Conservation (phyloP, 768 basidiomycete genomes). For the Trametes cinnabarina region DNA sequence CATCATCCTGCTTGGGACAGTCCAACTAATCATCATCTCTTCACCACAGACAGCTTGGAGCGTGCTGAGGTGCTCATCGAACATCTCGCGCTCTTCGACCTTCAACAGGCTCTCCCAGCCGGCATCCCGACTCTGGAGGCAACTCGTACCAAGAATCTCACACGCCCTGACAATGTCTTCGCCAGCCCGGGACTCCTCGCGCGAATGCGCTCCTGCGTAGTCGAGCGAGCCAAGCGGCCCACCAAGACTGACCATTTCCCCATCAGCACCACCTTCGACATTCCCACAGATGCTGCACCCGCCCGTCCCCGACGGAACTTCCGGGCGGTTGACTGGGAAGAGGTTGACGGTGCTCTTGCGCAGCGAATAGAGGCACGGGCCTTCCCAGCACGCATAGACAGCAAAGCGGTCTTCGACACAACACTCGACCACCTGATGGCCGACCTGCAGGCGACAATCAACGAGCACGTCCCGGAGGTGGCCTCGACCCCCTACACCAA, state of each 20-base stretch:
- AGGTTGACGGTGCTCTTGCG: slow-evolving; percentile 27
- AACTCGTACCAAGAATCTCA: slow-evolving; percentile 32
- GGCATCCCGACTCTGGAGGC: slow-evolving; percentile 37
- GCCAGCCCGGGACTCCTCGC: slow-evolving; percentile 19
- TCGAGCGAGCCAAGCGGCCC: slow-evolving; percentile 15
- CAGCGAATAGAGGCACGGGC: not conserved
- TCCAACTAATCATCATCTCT: slow-evolving; percentile 32
- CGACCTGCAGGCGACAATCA: slow-evolving; percentile 21
- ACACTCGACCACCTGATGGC: slow-evolving; percentile 5
- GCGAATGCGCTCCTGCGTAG: slow-evolving; percentile 30
- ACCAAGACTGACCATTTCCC: slow-evolving; percentile 42
- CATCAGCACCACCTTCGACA: slow-evolving; percentile 31
- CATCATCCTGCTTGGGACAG: slow-evolving; percentile 43
- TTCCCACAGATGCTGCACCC: not conserved
- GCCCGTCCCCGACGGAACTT: slow-evolving; percentile 26
- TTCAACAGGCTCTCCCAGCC: slow-evolving; percentile 36
- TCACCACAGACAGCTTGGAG: slow-evolving; percentile 30
- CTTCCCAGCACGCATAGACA: not conserved
- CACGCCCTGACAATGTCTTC: slow-evolving; percentile 46
- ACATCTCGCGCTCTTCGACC: slow-evolving; percentile 22
- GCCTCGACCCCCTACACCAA: slow-evolving; percentile 27
- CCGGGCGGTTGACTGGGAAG: slow-evolving; percentile 31
- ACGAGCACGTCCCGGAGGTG: slow-evolving; percentile 19
- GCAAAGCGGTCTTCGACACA: slow-evolving; percentile 6
- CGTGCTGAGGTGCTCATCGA: slow-evolving; percentile 29